Evolutionary conservation across 2,329 filamentous ascomycete species (phyloP).

Genomic region (Pyrenophora graminea): DNA sequence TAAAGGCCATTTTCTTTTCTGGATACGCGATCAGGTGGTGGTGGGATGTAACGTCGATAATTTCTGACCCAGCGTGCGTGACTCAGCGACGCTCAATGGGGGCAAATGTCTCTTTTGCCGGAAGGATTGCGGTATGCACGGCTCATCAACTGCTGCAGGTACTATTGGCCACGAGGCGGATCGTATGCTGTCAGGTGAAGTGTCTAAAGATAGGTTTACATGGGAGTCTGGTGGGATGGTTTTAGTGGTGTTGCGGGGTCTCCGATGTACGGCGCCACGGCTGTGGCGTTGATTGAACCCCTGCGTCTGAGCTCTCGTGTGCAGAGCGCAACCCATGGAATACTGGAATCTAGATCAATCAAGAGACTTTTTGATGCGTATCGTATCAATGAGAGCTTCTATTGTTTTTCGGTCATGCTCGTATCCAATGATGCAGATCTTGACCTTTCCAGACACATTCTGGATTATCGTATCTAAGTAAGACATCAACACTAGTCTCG

Average conservation of each 20-base stretch:
- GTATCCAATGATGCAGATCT: no score
- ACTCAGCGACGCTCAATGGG: conserved; percentile 28
- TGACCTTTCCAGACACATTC: no score
- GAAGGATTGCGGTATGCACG: conserved; percentile 21
- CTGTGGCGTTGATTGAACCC: no score
- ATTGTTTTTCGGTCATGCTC: no score
- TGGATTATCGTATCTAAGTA: no score
- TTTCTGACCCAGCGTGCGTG: conserved; percentile 23
- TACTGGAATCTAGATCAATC: no score
- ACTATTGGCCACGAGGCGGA: conserved; percentile 18
- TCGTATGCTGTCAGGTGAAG: conserved; percentile 12
- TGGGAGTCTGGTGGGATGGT: conserved; percentile 16
- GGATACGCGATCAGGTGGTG: conserved; percentile 22
- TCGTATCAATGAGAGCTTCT: no score
- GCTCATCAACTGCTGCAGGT: conserved; percentile 18
- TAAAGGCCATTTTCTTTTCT: conserved; percentile 70
- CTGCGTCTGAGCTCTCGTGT: no score
- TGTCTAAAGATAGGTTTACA: conserved; percentile 31
- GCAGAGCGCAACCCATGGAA: no score
- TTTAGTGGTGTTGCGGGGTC: conserved; percentile 34
- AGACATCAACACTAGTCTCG: no score
- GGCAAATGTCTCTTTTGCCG: conserved; percentile 11
- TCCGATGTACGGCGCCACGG: conserved; percentile 8
- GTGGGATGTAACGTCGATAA: conserved; percentile 19
- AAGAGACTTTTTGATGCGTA: no score